Conservation (phyloP, 2,329 filamentous ascomycete genomes). For the Cladosporium sp. region DNA sequence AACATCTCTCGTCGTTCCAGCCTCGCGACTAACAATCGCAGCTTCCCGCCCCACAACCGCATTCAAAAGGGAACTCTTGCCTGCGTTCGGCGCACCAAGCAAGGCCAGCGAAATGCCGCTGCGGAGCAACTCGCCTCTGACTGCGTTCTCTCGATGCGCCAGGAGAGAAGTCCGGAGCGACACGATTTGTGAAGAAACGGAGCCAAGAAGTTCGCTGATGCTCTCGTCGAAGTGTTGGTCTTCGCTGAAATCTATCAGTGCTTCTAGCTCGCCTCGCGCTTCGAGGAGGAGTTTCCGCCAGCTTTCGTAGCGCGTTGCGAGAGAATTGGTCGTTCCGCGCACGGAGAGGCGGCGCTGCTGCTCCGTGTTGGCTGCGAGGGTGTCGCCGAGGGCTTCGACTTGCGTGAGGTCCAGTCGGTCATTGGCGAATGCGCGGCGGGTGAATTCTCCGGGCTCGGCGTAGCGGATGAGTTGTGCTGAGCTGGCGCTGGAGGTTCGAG, state of each 20-base stretch:
- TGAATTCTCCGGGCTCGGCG: conserved; percentile 94
- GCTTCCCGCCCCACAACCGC: conserved; percentile 84
- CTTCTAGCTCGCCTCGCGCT: conserved; percentile 86
- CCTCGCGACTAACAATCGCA: conserved; percentile 88
- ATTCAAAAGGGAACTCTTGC: conserved; percentile 93
- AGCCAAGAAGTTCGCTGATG: conserved; percentile 63
- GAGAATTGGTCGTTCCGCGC: conserved; percentile 59
- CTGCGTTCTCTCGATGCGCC: conserved; percentile 69
- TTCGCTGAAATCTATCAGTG: conserved; percentile 93
- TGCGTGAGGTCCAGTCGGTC: conserved; percentile 80
- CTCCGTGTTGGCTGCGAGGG: conserved; percentile 68
- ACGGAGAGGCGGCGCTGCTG: conserved; percentile 86
- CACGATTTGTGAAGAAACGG: conserved; percentile 61
- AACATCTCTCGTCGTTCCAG: conserved; percentile 89
- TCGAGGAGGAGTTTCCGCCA: conserved; percentile 76
- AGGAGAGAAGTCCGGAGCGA: conserved; percentile 59
- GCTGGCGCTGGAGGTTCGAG: conserved; percentile 6
- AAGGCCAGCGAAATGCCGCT: conserved; percentile 82
- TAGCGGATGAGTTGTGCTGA: conserved; percentile 58
- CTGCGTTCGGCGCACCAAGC: conserved; percentile 86
- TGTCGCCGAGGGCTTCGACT: conserved; percentile 61
- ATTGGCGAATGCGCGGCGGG: conserved; percentile 84
- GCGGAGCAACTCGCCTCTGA: conserved; percentile 75
- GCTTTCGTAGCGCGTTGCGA: conserved; percentile 71
- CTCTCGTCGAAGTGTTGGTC: conserved; percentile 96